Evolutionary conservation across 495 filamentous ascomycete species (phyloP), one percentile per base, ranked within the genome.

Genomic region (Thozetella sp.): DNA sequence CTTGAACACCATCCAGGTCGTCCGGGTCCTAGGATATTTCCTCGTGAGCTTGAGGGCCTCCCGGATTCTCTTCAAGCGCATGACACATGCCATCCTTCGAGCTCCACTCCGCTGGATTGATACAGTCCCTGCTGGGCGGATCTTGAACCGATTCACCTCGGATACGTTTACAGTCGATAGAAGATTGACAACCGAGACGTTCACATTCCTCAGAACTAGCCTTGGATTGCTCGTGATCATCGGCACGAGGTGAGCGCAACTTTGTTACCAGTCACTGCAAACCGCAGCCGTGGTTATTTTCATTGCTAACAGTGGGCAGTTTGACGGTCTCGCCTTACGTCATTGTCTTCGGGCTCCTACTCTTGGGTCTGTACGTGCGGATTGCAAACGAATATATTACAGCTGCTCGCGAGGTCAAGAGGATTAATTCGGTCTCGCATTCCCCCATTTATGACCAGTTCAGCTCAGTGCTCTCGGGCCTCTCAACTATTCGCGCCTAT

Each of bases 401-500:
- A 0, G 87, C 79, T 10, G 88, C 89, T 3, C 81, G 89, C 12
- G 84, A 89, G 60, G 68, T 84, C 37, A 91, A 91, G 63, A 74
- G 89, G 3, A 73, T 91, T 0, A 85, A 91, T 63, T 83, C 80
- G 22, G 82, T 79, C 2, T 78, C 81, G 1, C 84, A 85, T 58
- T 83, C 80, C 4, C 88, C 87, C 1, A 80, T 91, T 17, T 87
- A 87, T 57, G 86, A 88, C 34, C 81, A 82, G 12, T 86, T 91
- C 59, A 80, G 79, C 3, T 79, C 83, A 0, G 78, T 82, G 9
- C 76, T 90, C 1, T 76, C 77, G 13, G 89, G 89, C 2, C 71
- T 91, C 2, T 72, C 78, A 13, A 90, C 88, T 1, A 88, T 92
- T 27, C 83, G 89, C 0, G 86, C 87, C 0, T 91, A 85, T 61